These are phyloP conservation scores for Xylariaceae sp. DNA, from an alignment of 2,329 filamentous ascomycete species.

Conservation along the genomic window DNA sequence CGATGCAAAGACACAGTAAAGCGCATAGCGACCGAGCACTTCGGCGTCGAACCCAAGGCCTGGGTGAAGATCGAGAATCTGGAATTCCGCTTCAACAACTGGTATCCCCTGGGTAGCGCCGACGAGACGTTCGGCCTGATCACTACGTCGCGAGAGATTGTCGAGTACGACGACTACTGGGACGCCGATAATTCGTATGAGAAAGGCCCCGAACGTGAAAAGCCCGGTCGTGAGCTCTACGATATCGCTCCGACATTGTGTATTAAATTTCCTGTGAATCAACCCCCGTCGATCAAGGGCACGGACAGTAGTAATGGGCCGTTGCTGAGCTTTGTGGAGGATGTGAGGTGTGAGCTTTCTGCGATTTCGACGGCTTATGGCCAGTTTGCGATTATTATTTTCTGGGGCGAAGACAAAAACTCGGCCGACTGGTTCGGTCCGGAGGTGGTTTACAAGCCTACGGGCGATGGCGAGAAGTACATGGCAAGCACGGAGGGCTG, in stretches of 20 bases:
- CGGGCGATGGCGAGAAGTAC: constrained; percentile 9
- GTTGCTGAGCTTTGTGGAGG: constrained; percentile 11
- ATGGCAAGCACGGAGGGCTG: not conserved
- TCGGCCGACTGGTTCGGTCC: constrained; percentile 15
- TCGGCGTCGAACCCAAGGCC: constrained; percentile 9
- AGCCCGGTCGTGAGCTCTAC: constrained; percentile 4
- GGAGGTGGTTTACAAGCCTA: constrained; percentile 12
- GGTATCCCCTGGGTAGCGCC: constrained; percentile 17
- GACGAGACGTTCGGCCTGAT: constrained; percentile 14
- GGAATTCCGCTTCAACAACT: constrained; percentile 9
- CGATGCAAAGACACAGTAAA: constrained; percentile 13
- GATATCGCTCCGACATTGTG: constrained; percentile 16
- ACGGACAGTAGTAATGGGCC: constrained; percentile 11
- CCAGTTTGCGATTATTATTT: constrained; percentile 14
- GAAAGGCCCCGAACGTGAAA: constrained; percentile 1
- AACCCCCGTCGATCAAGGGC: constrained; percentile 8
- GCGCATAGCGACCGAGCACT: constrained; percentile 6
- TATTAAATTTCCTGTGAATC: constrained; percentile 11
- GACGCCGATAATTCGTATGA: not conserved
- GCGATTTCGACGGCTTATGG: constrained; percentile 3
- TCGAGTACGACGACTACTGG: constrained; percentile 7
- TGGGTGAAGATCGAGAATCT: constrained; percentile 14
- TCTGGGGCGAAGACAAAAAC: constrained; percentile 14
- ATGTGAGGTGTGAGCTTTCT: constrained; percentile 8
- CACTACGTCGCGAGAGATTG: constrained; percentile 10